Conservation (phyloP, 2,329 filamentous ascomycete genomes). For the Sarocladiaceae sp. region DNA sequence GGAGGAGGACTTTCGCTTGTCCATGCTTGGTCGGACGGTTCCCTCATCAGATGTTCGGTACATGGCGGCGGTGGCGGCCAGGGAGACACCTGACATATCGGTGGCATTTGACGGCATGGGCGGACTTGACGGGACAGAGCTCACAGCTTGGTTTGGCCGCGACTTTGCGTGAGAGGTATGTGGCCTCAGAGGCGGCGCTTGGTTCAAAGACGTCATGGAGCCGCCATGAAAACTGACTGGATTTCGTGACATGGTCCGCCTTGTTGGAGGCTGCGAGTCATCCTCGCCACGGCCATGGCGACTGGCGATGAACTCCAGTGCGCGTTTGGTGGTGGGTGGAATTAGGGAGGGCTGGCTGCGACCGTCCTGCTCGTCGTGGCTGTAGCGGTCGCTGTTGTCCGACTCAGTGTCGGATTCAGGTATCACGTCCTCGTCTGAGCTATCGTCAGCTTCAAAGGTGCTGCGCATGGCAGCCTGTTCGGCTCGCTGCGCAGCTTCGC, state of each 20-base stretch:
- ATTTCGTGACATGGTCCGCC: slow-evolving; percentile 24
- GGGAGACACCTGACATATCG: slow-evolving; percentile 4
- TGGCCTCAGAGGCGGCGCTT: slow-evolving; percentile 33
- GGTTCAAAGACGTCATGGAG: slow-evolving; percentile 11
- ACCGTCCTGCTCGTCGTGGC: slow-evolving; percentile 17
- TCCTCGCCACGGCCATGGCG: slow-evolving; percentile 28
- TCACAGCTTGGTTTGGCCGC: slow-evolving; percentile 27
- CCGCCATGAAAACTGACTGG: slow-evolving; percentile 25
- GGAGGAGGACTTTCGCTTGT: slow-evolving; percentile 46
- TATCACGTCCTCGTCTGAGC: slow-evolving; percentile 35
- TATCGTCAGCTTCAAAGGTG: slow-evolving; percentile 45
- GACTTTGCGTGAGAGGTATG: slow-evolving; percentile 47
- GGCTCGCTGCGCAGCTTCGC: slow-evolving; percentile 26
- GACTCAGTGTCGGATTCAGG: slow-evolving; percentile 31
- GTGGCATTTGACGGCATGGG: slow-evolving; percentile 16
- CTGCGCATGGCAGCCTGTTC: slow-evolving; percentile 35
- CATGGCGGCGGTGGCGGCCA: slow-evolving; percentile 13
- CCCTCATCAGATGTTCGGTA: slow-evolving; percentile 23
- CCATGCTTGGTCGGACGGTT: slow-evolving; percentile 24
- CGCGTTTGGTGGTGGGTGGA: slow-evolving; percentile 39
- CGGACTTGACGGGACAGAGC: slow-evolving; percentile 34
- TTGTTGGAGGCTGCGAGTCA: slow-evolving; percentile 16
- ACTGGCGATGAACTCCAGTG: slow-evolving; percentile 44
- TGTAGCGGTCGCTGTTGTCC: slow-evolving; percentile 34
- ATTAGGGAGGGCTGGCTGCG: slow-evolving; percentile 27